Evolutionary conservation across 2,329 filamentous ascomycete genomes (phyloP).

Genomic region (Didymellaceae sp.): DNA sequence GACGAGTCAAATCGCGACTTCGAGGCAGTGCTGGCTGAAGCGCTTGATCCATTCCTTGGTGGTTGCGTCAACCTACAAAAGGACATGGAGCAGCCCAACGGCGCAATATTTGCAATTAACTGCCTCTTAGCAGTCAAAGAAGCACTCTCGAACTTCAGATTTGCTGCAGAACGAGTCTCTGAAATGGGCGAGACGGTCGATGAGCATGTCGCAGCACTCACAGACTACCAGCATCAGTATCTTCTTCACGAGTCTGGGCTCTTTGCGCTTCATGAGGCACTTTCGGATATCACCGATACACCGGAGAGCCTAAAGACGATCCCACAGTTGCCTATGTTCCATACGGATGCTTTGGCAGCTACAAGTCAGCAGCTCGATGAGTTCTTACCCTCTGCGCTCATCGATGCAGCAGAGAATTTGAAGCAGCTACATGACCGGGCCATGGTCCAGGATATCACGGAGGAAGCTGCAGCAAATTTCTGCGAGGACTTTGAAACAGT

Average conservation of each 20-base stretch:
- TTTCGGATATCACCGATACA: conserved; percentile 55
- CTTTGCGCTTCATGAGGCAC: conserved; percentile 64
- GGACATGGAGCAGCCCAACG: conserved; percentile 64
- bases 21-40: conserved; percentile 74
- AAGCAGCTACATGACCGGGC: conserved; percentile 74
- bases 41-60: conserved; percentile 83
- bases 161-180: conserved; percentile 63
- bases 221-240: conserved; percentile 73
- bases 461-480: conserved; percentile 82
- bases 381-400: conserved; percentile 89
- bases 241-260: conserved; percentile 79
- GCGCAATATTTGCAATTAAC: conserved; percentile 75
- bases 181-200: conserved; percentile 65
- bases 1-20: conserved; percentile 71
- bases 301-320: conserved; percentile 63
- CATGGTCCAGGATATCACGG: conserved; percentile 77
- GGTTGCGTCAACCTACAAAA: conserved; percentile 74
- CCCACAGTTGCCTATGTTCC: conserved; percentile 61
- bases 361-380: conserved; percentile 82
- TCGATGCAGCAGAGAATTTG: conserved; percentile 87
- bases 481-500: conserved; percentile 81
- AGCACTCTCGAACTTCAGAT: conserved; percentile 66
- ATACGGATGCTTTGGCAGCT: conserved; percentile 65
- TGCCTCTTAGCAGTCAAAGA: conserved; percentile 67
- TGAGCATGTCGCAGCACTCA: conserved; percentile 63